These are phyloP conservation scores for Microcyclosporella mali DNA, from an alignment of 2,329 filamentous ascomycete genomes.

Conservation along the genomic window DNA sequence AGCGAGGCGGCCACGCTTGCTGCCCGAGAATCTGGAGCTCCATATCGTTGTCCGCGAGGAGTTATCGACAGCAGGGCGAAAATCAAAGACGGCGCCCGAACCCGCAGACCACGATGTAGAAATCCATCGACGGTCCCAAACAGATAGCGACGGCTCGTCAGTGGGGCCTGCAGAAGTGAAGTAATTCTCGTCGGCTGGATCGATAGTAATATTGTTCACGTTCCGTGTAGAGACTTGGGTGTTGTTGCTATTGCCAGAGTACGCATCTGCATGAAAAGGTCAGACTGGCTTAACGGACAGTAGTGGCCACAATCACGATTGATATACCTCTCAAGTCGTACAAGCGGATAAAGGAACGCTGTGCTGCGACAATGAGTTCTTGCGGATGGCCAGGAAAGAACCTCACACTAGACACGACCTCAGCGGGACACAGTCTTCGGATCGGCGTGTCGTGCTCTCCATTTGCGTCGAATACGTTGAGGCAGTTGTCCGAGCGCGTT, in stretches of 20 bases:
- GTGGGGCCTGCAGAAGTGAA: conserved; percentile 70
- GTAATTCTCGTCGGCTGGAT: conserved; percentile 74
- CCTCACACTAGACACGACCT: conserved; percentile 74
- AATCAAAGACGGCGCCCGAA: conserved; percentile 49
- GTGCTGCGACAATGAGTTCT: conserved; percentile 68
- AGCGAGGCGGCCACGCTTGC: conserved; percentile 52
- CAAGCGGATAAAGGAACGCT: conserved; percentile 66
- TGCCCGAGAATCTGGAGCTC: conserved; percentile 57
- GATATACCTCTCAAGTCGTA: conserved; percentile 67
- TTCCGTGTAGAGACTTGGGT: conserved; percentile 51
- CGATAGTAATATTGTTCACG: conserved; percentile 65
- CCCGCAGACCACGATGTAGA: conserved; percentile 40
- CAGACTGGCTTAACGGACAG: not conserved
- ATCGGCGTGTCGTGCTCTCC: conserved; percentile 46
- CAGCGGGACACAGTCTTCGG: conserved; percentile 54
- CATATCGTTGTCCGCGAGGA: conserved; percentile 49
- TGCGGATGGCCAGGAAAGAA: conserved; percentile 75
- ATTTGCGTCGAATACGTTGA: conserved; percentile 77
- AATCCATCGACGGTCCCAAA: conserved; percentile 66
- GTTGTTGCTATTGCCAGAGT: conserved; percentile 16
- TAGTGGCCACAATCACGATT: not conserved
- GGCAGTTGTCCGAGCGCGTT: conserved; percentile 72
- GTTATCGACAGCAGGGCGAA: conserved; percentile 49
- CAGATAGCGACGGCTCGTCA: conserved; percentile 65
- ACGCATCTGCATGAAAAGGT: conserved; percentile 18